Base-by-base conservation (phyloP, 164 flowering plant genomes). In the Cinnamomum chago region DNA sequence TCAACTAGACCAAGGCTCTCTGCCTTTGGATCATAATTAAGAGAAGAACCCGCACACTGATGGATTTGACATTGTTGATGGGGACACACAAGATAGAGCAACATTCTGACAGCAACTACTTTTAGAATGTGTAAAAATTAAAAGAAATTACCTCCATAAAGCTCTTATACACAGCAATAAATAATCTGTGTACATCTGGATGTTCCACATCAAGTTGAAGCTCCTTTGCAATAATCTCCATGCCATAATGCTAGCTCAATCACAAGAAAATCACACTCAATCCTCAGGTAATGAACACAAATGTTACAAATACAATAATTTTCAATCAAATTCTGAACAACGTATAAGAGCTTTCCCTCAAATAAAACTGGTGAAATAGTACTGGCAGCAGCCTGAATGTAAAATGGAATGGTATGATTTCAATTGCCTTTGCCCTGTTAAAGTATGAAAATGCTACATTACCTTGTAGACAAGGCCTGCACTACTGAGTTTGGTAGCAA, bases 381-480 rank as follows among this genome's bases (percentile, higher is more conserved):
- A 14, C 9, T 27, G 27, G 25, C 13, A 5, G 23, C 27, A 18
- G 28, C 13, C 13, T 40, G 50, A 30, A 69, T 13, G 58, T 11
- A 50, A 6, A 55, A 70, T 6, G 22, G 52, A 30, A 30, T 23
- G 11, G 72, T 3, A 50, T 50, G 24, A 24, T 24, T 7, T 22
- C 60, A 51, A 50, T n/a, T 2, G 11, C 20, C 13, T 11, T 9
- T 1, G 15, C 27, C 35, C 50, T 17, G n/a, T 67, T 67, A 2
- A 40, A 40, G 47, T 7, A 10, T 13, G 18, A 7, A 50, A 18
- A 70, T 50, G 30, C 67, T 7, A 50, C 27, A 23, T 17, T 81
- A 87, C 92, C 90, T 89, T 89, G 71, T 85, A 89, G 50, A 88
- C 85, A 80, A 89, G 89, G 2, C 91, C 91, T 72, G 90, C 91